Base-by-base conservation (phyloP, 495 filamentous ascomycete genomes). In the Saxophila tyrrhenica region DNA sequence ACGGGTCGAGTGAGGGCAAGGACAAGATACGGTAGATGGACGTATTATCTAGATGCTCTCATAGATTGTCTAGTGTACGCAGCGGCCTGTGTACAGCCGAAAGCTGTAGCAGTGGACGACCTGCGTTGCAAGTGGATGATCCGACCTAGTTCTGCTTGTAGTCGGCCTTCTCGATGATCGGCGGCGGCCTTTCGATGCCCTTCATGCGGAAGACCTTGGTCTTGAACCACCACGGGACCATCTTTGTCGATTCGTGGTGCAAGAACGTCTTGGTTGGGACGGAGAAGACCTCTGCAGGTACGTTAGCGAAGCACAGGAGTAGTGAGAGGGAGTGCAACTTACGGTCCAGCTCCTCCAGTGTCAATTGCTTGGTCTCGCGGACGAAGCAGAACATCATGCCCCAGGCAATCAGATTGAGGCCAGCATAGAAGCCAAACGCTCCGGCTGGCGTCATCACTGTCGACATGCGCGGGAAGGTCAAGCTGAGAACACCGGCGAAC, bases 281-380 rank as follows among this genome's bases (percentile, higher is more conserved):
- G 0, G 54, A 61, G 60, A 69, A 70, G 46, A 62, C 56, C 48
- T 60, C 48, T 52, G 48, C 39, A 48, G 19, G 17, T 8, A 19
- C 2, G 25, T 25, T 25, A 52, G 39, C 17, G 15, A 2, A 5
- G 19, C 2, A 16, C 39, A 8, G 7, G 1, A 2, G 21, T n/a
- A n/a, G 21, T 17, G 46, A 20, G 23, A 13, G 5, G 39, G 11
- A 16, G 3, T 11, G 21, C 21, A 9, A 47, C 54, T 44, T 52
- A 66, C 60, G 67, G 42, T 70, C 67, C 15, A 69, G 52, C 46
- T 84, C 82, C 57, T 85, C 82, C 10, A 90, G 77, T 3, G 85
- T 87, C 25, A 78, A 75, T 63, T 86, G 84, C 67, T 89, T 89
- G 0, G 86, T 89, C 68, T 89, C 86, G 10, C 83, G 84, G 5